Percentiles rank a stretch among this genome's conserved stretches.
phyloP scores from a whole-genome alignment of 2,329 filamentous ascomycete species.

The Dothideomycetes sp. region DNA sequence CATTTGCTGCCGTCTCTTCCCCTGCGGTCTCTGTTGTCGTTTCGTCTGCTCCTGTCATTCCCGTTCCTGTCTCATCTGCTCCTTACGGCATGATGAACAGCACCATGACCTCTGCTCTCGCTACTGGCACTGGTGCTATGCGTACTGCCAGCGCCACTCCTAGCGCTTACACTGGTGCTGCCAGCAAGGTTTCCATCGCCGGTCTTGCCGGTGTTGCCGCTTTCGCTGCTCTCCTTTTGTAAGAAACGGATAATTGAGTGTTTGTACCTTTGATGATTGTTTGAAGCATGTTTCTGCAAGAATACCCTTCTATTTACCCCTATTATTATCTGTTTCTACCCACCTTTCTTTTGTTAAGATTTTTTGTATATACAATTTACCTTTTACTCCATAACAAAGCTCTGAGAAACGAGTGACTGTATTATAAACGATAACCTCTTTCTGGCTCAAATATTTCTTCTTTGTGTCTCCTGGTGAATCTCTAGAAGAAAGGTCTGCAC shows the following conservation, averaged over 20 bases:
- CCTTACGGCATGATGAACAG: conserved; percentile 7
- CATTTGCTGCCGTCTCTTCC: conserved; percentile 4
- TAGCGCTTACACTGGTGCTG: conserved; percentile 11
- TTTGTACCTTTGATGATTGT: conserved; percentile 1
- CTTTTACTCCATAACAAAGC: neutral
- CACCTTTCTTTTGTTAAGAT: neutral
- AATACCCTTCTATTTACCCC: conserved; percentile 2
- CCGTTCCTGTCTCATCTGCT: conserved; percentile 12
- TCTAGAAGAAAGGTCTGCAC: too few species aligned
- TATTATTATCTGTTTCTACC: neutral
- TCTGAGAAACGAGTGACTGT: neutral
- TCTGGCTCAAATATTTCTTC: too few species aligned
- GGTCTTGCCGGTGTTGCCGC: conserved; percentile 10
- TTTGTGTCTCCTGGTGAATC: too few species aligned
- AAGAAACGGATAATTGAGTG: conserved; percentile 2
- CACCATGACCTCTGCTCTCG: conserved; percentile 8
- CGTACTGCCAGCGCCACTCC: conserved; percentile 4
- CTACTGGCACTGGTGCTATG: conserved; percentile 6
- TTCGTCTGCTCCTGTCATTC: conserved; percentile 7
- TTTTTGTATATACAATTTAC: conserved; percentile 9
- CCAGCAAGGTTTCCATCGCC: conserved; percentile 9
- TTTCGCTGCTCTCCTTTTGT: conserved; percentile 12
- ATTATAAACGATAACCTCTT: conserved; percentile 1
- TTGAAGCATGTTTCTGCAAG: conserved; percentile 6
- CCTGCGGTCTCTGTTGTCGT: conserved; percentile 1